Evolutionary conservation across 202 grass and related monocot species (phyloP).

Genomic region (Carex arenaria): DNA sequence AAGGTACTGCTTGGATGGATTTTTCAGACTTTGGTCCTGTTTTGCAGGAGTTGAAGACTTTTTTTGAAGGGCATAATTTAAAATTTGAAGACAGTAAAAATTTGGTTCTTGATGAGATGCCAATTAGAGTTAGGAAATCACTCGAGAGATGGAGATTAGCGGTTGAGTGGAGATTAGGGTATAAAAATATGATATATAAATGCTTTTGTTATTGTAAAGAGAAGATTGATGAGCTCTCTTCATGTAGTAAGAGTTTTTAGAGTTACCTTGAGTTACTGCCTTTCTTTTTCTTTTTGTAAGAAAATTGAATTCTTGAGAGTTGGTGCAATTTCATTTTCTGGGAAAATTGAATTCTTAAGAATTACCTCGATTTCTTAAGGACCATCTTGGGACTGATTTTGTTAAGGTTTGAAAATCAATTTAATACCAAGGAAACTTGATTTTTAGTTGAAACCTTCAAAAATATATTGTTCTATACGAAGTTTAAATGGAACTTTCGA

Average conservation of each 20-base stretch:
- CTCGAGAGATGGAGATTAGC: conserved; percentile 81
- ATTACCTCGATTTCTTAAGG: background rate
- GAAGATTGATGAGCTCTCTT: conserved; percentile 37
- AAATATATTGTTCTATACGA: too few relatives aligned
- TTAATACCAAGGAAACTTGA: too few relatives aligned
- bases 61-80: conserved; percentile 39
- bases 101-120: conserved; percentile 23
- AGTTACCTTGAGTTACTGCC: background rate
- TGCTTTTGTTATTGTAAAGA: conserved; percentile 54
- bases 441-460: too few relatives aligned
- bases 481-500: too few relatives aligned
- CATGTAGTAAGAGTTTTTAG: conserved; percentile 19
- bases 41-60: conserved; percentile 33
- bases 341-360: background rate
- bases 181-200: conserved; percentile 56
- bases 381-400: background rate
- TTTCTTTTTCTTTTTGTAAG: background rate
- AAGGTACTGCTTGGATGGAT: conserved; percentile 26
- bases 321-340: background rate
- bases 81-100: conserved; percentile 30
- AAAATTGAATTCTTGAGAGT: background rate
- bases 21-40: conserved; percentile 23
- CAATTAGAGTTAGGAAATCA: conserved; percentile 28
- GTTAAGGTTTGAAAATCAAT: too few relatives aligned
- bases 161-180: conserved; percentile 64